These are phyloP conservation scores for Pythium monospermum DNA, from an alignment of 352 stramenopile species.

Conservation along the genomic window DNA sequence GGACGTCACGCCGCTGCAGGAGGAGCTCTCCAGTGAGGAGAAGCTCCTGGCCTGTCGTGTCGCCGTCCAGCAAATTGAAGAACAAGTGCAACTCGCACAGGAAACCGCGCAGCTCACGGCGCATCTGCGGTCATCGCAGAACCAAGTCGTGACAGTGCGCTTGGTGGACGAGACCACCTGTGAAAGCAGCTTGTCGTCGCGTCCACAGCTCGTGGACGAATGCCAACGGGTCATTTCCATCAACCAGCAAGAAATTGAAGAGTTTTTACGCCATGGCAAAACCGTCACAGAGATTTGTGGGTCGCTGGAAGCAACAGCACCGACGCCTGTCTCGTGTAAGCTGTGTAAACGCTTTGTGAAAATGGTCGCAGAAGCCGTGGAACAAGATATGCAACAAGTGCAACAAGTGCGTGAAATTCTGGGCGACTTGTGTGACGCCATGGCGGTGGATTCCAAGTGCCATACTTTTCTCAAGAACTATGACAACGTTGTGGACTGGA, in stretches of 20 bases:
- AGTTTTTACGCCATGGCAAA: slow-evolving; percentile 37
- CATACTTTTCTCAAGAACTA: slow-evolving; percentile 71
- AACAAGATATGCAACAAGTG: slow-evolving; percentile 52
- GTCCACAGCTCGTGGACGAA: slow-evolving; percentile 27
- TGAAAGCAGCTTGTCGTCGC: slow-evolving; percentile 38
- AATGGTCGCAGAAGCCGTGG: slow-evolving; percentile 59
- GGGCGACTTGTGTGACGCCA: slow-evolving; percentile 67
- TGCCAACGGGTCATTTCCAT: slow-evolving; percentile 39
- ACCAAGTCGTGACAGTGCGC: slow-evolving; percentile 34
- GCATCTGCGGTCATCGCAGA: slow-evolving; percentile 34
- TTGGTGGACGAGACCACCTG: slow-evolving; percentile 45
- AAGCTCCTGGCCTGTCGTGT: slow-evolving; percentile 41
- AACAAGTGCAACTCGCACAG: slow-evolving; percentile 33
- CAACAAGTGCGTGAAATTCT: slow-evolving; percentile 69
- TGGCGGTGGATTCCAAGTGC: slow-evolving; percentile 70
- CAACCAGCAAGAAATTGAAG: slow-evolving; percentile 34
- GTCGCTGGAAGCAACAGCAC: slow-evolving; percentile 17
- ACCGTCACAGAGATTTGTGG: slow-evolving; percentile 50
- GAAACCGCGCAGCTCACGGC: slow-evolving; percentile 26
- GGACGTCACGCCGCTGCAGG: background rate
- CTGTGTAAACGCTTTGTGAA: slow-evolving; percentile 74
- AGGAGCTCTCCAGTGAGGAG: slow-evolving; percentile 10
- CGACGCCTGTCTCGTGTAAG: slow-evolving; percentile 53
- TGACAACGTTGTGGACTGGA: slow-evolving; percentile 72
- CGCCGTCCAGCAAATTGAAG: slow-evolving; percentile 36